Evolutionary conservation across 2,329 filamentous ascomycete species (phyloP).

Genomic region (Purpureocillium takamizusanense): DNA sequence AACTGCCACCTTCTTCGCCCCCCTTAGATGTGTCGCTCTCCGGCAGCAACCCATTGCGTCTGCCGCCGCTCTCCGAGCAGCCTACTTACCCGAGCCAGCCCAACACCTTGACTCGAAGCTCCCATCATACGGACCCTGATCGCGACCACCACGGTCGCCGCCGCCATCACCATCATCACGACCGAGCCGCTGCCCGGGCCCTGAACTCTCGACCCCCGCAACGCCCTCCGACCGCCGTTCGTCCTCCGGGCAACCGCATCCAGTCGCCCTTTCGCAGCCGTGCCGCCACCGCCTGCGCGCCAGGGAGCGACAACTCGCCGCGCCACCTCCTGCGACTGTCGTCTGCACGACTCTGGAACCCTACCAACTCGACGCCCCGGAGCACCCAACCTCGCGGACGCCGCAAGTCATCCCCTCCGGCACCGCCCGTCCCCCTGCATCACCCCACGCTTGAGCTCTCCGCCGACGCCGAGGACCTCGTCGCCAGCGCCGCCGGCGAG

Average conservation of each 20-base stretch:
- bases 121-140: background rate
- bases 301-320: background rate
- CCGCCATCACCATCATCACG: background rate
- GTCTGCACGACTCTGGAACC: conserved; percentile 50
- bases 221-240: background rate
- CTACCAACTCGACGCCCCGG: conserved; percentile 49
- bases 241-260: conserved; percentile 2
- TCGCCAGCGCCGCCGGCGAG: conserved; percentile 31
- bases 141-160: background rate
- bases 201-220: background rate
- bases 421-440: conserved; percentile 39
- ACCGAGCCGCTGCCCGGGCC: background rate
- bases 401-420: conserved; percentile 44
- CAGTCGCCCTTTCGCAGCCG: conserved; percentile 33
- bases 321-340: conserved; percentile 30
- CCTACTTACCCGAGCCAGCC: conserved; percentile 15
- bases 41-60: conserved; percentile 15
- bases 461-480: conserved; percentile 24
- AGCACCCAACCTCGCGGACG: conserved; percentile 26
- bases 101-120: background rate
- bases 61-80: conserved; percentile 20
- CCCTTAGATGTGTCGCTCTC: conserved; percentile 16
- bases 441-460: conserved; percentile 32
- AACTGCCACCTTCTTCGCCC: conserved; percentile 13
- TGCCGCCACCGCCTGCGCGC: conserved; percentile 13